These are phyloP conservation scores for Rhodotorula sp. DNA, from an alignment of 1,284 basidiomycete genomes.

Conservation along the genomic window DNA sequence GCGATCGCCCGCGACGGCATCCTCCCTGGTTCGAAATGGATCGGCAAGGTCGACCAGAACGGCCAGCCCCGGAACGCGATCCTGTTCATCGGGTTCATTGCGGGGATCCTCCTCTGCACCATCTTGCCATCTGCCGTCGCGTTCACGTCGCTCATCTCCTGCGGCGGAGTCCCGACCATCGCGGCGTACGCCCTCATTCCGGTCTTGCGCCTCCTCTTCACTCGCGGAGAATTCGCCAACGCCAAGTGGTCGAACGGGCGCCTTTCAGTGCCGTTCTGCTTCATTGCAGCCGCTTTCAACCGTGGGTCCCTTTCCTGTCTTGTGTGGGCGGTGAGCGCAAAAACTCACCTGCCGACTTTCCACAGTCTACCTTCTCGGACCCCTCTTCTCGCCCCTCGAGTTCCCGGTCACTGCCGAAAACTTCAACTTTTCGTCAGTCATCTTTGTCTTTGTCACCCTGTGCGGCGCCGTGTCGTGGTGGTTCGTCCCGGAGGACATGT, in stretches of 20 bases:
- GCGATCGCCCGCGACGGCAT: slow-evolving; percentile 85
- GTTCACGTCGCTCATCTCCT: slow-evolving; percentile 78
- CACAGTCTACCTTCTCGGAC: slow-evolving; percentile 52
- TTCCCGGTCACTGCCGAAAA: slow-evolving; percentile 69
- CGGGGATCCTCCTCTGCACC: slow-evolving; percentile 69
- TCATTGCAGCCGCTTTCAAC: slow-evolving; percentile 67
- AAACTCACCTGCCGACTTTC: slow-evolving; percentile 15
- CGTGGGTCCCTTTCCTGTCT: slow-evolving; percentile 54
- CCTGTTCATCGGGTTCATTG: slow-evolving; percentile 48
- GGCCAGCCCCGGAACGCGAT: slow-evolving; percentile 66
- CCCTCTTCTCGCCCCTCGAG: slow-evolving; percentile 73
- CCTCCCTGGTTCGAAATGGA: slow-evolving; percentile 73
- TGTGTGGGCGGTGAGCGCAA: no score
- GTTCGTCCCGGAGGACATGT: slow-evolving; percentile 69
- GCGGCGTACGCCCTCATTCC: slow-evolving; percentile 77
- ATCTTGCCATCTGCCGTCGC: slow-evolving; percentile 81
- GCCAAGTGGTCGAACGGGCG: slow-evolving; percentile 69
- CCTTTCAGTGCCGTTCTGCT: slow-evolving; percentile 65
- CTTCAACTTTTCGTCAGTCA: slow-evolving; percentile 70
- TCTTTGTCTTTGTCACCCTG: slow-evolving; percentile 71
- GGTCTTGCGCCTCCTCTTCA: slow-evolving; percentile 66
- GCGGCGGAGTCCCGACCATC: slow-evolving; percentile 73
- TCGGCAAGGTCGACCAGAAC: slow-evolving; percentile 64
- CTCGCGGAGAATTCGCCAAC: slow-evolving; percentile 67
- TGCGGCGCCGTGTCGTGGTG: slow-evolving; percentile 73